phyloP scores from a whole-genome alignment of 1,139 yeast species.

The Yamadazyma siamensis region DNA sequence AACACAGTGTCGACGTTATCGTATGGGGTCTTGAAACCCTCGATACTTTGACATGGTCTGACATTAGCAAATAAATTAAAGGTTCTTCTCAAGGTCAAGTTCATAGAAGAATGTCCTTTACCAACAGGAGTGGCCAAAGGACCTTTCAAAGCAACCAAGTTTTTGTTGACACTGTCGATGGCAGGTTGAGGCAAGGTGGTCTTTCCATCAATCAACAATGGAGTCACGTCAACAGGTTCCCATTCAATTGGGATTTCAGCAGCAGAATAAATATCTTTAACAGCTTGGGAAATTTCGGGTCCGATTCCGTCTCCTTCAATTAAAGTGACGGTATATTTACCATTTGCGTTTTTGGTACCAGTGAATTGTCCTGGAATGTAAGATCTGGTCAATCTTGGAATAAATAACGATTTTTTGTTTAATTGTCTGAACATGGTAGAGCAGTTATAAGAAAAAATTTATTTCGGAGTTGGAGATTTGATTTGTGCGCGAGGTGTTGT shows the following conservation, averaged over 20 bases:
- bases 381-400: slow-evolving; percentile 44
- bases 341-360: slow-evolving; percentile 47
- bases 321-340: slow-evolving; percentile 88
- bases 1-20: slow-evolving; percentile 91
- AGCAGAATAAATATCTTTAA: slow-evolving; percentile 85
- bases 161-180: slow-evolving; percentile 86
- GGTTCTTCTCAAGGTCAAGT: slow-evolving; percentile 95
- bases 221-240: slow-evolving; percentile 97
- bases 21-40: slow-evolving; percentile 93
- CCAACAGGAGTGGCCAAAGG: slow-evolving; percentile 98
- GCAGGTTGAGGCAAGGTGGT: slow-evolving; percentile 94
- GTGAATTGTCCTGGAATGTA: slow-evolving; percentile 51
- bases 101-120: slow-evolving; percentile 96
- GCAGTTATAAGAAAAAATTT: slow-evolving; percentile 3
- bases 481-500: slow-evolving; percentile 2
- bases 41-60: slow-evolving; percentile 93
- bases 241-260: slow-evolving; percentile 95
- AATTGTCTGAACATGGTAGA: slow-evolving; percentile 42
- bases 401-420: slow-evolving; percentile 25
- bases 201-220: slow-evolving; percentile 85
- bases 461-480: slow-evolving; percentile 6
- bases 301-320: slow-evolving; percentile 99
- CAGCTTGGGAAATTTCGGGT: slow-evolving; percentile 89
- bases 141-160: slow-evolving; percentile 94
- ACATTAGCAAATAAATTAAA: slow-evolving; percentile 95